Evolutionary conservation across 441 rosid genomes (phyloP).

Genomic region (Heliophila coronopifolia): DNA sequence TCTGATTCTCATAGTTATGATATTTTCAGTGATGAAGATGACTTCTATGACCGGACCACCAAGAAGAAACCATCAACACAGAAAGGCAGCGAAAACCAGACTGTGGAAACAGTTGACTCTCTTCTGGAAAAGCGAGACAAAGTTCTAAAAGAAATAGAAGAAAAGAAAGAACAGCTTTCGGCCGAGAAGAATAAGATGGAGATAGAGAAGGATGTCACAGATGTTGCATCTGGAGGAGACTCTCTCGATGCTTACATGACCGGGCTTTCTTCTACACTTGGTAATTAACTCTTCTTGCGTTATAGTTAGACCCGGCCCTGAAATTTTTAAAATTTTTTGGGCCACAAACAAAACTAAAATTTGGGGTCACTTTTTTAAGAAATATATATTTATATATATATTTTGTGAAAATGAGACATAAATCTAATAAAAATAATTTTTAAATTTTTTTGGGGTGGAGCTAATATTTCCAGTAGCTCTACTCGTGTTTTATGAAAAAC

Average conservation of each 20-base stretch:
- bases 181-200: conserved; percentile 59
- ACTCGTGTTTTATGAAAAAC: too few relatives aligned
- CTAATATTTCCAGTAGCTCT: too few relatives aligned
- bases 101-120: conserved; percentile 81
- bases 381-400: too few relatives aligned
- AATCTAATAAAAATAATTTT: too few relatives aligned
- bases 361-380: too few relatives aligned
- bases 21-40: conserved; percentile 74
- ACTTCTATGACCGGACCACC: conserved; percentile 93
- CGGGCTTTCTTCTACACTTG: conserved; percentile 80
- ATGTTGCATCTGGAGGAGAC: conserved; percentile 61
- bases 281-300: conserved; percentile 31
- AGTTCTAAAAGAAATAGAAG: conserved; percentile 57
- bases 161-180: conserved; percentile 43
- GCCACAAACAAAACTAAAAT: too few relatives aligned
- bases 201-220: conserved; percentile 43
- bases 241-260: conserved; percentile 90
- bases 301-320: too few relatives aligned
- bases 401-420: too few relatives aligned
- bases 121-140: conserved; percentile 83
- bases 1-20: conserved; percentile 13
- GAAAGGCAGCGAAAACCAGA: conserved; percentile 50
- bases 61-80: conserved; percentile 50
- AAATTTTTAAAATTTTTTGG: too few relatives aligned
- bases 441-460: too few relatives aligned